Percentiles rank a stretch among this genome's conserved stretches.
phyloP scores from a whole-genome alignment of 108 stramenopile species.

The Seminavis robusta region DNA sequence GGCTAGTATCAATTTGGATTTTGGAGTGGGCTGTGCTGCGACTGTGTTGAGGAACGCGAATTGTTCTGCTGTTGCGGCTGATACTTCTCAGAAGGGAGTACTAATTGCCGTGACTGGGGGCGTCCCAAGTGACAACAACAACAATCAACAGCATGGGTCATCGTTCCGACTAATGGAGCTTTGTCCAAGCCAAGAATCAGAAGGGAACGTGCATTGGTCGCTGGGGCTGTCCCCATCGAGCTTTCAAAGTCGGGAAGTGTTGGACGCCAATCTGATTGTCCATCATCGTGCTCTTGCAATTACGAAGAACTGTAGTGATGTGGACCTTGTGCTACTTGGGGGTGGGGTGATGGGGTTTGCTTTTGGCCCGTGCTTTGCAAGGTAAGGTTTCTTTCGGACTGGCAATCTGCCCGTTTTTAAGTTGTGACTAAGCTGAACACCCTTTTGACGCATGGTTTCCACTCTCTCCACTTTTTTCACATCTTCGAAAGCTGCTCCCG shows the following conservation, averaged over 20 bases:
- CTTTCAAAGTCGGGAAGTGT: not conserved
- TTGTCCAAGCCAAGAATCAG: not conserved
- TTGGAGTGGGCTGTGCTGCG: not conserved
- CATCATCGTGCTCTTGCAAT: constrained; percentile 53
- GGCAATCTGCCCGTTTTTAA: not conserved
- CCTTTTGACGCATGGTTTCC: not conserved
- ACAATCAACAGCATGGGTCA: not conserved
- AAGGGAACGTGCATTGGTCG: not conserved
- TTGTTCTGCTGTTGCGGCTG: too few relatives aligned
- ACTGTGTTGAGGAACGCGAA: too few relatives aligned
- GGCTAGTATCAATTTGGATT: not conserved
- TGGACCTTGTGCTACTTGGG: constrained; percentile 35
- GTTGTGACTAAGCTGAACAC: not conserved
- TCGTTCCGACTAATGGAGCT: not conserved
- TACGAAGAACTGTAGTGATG: constrained; percentile 25
- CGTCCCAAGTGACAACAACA: not conserved
- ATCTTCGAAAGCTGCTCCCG: not conserved
- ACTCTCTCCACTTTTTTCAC: not conserved
- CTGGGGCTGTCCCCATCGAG: constrained; percentile 4
- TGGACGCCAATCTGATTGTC: constrained; percentile 32
- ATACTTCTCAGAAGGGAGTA: too few relatives aligned
- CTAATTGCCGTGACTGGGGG: not conserved
- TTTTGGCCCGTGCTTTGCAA: constrained; percentile 67
- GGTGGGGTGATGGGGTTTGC: constrained; percentile 80
- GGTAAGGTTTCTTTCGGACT: constrained; percentile 25